A percentile compares a stretch with the other conserved stretches of the same genome.
These are phyloP conservation scores for Fusarium temperatum DNA, from an alignment of 2,329 filamentous ascomycete species.

Conservation along the genomic window DNA sequence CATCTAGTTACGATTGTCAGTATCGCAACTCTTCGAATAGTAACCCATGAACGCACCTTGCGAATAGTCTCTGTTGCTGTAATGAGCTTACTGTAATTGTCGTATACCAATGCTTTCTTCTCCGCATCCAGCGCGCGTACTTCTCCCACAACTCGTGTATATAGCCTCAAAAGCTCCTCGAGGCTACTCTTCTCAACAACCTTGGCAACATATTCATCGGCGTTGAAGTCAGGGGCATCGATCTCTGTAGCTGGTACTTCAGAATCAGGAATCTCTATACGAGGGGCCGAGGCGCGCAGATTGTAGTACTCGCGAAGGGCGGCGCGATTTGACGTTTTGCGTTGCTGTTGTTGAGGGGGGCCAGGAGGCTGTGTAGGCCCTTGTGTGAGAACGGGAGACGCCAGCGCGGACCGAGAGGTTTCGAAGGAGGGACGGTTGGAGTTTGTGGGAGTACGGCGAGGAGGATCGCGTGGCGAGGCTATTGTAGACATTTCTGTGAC, in stretches of 20 bases:
- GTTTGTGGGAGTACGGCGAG: slow-evolving; percentile 71
- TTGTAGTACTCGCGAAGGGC: slow-evolving; percentile 97
- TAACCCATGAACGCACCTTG: slow-evolving; percentile 57
- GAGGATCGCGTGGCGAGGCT: slow-evolving; percentile 67
- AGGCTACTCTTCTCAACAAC: slow-evolving; percentile 71
- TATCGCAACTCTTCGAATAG: neutral
- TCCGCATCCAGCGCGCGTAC: slow-evolving; percentile 92
- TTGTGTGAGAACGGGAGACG: slow-evolving; percentile 56
- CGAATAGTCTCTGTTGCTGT: slow-evolving; percentile 96
- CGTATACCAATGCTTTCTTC: slow-evolving; percentile 96
- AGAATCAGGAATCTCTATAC: slow-evolving; percentile 58
- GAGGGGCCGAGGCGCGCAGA: slow-evolving; percentile 59
- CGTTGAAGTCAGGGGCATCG: slow-evolving; percentile 77
- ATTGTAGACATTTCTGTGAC: slow-evolving; percentile 68
- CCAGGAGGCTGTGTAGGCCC: slow-evolving; percentile 16
- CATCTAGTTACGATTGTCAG: slow-evolving; percentile 62
- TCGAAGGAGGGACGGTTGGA: slow-evolving; percentile 81
- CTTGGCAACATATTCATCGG: slow-evolving; percentile 71
- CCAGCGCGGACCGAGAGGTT: slow-evolving; percentile 65
- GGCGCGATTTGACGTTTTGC: slow-evolving; percentile 75
- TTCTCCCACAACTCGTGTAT: slow-evolving; percentile 78
- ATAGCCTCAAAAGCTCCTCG: slow-evolving; percentile 74
- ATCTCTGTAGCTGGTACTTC: slow-evolving; percentile 76
- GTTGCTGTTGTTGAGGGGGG: slow-evolving; percentile 18
- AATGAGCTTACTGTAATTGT: slow-evolving; percentile 98